Base-by-base conservation (phyloP, 208 protist species). In the Leishmania amazonensis region DNA sequence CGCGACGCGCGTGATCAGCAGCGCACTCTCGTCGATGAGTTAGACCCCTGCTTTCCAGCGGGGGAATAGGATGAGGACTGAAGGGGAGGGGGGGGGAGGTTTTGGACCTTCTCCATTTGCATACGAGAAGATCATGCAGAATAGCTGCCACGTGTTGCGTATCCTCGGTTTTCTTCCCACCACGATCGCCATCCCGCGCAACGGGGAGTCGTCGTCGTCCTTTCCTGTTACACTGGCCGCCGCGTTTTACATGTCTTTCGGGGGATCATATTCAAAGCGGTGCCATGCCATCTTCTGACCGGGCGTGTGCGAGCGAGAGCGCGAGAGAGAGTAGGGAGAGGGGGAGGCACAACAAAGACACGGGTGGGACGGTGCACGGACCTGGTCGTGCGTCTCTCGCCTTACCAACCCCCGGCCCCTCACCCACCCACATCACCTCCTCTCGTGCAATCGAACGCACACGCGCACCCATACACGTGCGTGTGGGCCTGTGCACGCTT, bases 1-100 rank as follows among this genome's bases (percentile, higher is more conserved):
- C 47, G 79, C 75, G 9, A 81, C 88, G 65, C 87, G 88, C 19
- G 83, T 86, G 28, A 78, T 88, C 51, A 78, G 65, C n/a, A 85
- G 81, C 57, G 9, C 74, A 24, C 31, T 35, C 28, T 64, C 24
- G 35, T 77, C 35, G 49, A 49, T 53, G 31, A 35, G 40, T 49
- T 77, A 65, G 74, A 49, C 2, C 68, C n/a, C 42, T n/a, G 7
- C 53, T 74, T 74, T 35, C 2, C 45, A 49, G 68, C 45, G 45
- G 38, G 40, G 35, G 68, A 38, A 31, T 19, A 40, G 3, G 31
- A 68, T 68, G 28, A 17, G 45, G 45, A 2, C 35, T 24, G 68
- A 53, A 11, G 65, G 31, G 4, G 17, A 28, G 65, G 11, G 40
- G 24, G 19, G 17, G 35, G 4, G 21, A 45, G 68, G 68, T 54